Evolutionary conservation across 2,329 filamentous ascomycete species (phyloP).

Genomic region (Clonostachys byssicola): DNA sequence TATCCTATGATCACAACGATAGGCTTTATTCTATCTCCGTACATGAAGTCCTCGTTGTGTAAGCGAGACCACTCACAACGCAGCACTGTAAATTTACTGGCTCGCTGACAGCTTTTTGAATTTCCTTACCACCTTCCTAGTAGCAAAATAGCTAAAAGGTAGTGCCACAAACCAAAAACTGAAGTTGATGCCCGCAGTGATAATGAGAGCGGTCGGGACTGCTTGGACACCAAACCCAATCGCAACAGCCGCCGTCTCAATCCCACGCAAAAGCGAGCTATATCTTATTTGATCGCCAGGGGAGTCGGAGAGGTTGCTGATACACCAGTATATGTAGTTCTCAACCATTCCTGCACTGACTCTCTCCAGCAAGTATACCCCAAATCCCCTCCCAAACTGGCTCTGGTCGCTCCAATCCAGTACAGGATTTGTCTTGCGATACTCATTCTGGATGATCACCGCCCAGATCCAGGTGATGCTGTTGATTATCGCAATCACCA

Average conservation of each 20-base stretch:
- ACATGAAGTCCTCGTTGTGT: too few species aligned
- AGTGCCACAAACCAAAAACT: slow-evolving; percentile 33
- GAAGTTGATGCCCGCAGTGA: slow-evolving; percentile 34
- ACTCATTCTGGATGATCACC: too few species aligned
- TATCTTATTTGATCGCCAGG: slow-evolving; percentile 37
- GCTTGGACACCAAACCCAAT: slow-evolving; percentile 38
- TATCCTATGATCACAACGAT: too few species aligned
- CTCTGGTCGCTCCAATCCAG: too few species aligned
- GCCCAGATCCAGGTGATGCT: too few species aligned
- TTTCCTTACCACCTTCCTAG: slow-evolving; percentile 30
- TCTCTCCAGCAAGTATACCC: slow-evolving; percentile 33
- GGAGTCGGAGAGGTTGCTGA: slow-evolving; percentile 36
- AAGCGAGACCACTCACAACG: too few species aligned
- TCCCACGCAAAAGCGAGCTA: slow-evolving; percentile 33
- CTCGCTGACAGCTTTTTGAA: slow-evolving; percentile 16
- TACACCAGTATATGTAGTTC: slow-evolving; percentile 42
- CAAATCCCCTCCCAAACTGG: slow-evolving; percentile 14
- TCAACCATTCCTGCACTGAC: slow-evolving; percentile 31
- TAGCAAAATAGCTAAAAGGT: slow-evolving; percentile 37
- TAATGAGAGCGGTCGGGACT: slow-evolving; percentile 33
- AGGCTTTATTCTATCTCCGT: too few species aligned
- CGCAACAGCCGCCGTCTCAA: slow-evolving; percentile 33
- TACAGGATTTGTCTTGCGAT: too few species aligned
- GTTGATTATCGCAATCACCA: too few species aligned
- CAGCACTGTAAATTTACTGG: too few species aligned